Conservation (phyloP, 495 filamentous ascomycete species). For the Staphylotrichum longicolle region DNA sequence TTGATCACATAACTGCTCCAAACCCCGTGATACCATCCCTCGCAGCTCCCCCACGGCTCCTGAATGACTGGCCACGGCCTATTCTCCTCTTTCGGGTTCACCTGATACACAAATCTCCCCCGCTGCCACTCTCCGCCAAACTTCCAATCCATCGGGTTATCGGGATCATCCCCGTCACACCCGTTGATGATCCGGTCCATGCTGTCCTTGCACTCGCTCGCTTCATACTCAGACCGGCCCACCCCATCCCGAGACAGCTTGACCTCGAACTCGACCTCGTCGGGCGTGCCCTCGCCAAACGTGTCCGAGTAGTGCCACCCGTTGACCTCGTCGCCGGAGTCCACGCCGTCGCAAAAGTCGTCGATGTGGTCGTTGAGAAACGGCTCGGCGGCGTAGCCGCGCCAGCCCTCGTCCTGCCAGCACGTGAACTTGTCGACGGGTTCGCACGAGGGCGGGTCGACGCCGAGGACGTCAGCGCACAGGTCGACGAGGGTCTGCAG, state of each 20-base stretch:
- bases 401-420: conserved; percentile 6
- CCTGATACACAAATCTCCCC: conserved; percentile 24
- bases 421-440: conserved; percentile 24
- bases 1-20: conserved; percentile 12
- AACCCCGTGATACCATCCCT: conserved; percentile 22
- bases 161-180: conserved; percentile 37
- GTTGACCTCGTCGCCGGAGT: neutral
- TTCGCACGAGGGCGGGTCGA: conserved; percentile 13
- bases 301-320: conserved; percentile 3
- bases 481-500: conserved; percentile 11
- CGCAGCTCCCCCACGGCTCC: conserved; percentile 17
- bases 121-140: conserved; percentile 32
- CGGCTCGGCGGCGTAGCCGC: neutral
- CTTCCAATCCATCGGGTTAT: conserved; percentile 40
- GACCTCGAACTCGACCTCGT: conserved; percentile 24
- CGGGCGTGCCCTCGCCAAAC: conserved; percentile 26
- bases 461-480: conserved; percentile 20
- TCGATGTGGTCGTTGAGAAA: conserved; percentile 15
- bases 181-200: conserved; percentile 24
- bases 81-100: conserved; percentile 19
- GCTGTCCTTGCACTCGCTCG: conserved; percentile 19
- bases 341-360: conserved; percentile 22
- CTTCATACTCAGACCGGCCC: conserved; percentile 11
- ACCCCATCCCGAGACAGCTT: conserved; percentile 2
- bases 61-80: neutral